Evolutionary conservation across 2,329 filamentous ascomycete genomes (phyloP), one percentile per base, ranked within the genome.

Genomic region (Fusarium subtropicale): DNA sequence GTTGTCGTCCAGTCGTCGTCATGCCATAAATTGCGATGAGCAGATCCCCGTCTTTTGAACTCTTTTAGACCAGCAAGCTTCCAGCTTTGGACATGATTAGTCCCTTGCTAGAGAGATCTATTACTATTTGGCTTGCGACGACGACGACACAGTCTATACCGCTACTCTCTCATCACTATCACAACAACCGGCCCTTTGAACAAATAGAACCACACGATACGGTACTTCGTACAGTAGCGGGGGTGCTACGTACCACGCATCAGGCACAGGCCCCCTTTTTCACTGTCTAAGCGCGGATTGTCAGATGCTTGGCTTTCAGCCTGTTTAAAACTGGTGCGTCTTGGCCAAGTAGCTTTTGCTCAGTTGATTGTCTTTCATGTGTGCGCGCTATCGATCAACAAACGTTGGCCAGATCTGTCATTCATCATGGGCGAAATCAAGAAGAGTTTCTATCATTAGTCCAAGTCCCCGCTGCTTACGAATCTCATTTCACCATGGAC

Each of bases 11-110:
- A 26, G 54, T 50, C 63, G 63, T 60, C 66, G 63, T 70, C 58
- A 64, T 71, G 67, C 47, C 67, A 70, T 65, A 70, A 70, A 71
- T 70, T 70, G 57, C 42, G 67, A 68, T 70, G 44, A 56, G 39
- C 59, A 57, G 47, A 68, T 68, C 67, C 63, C 67, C 63, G 54
- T 68, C 50, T 54, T 41, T 24, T 64, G 6, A 55, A 33, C 46
- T 42, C 20, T 52, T 59, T 52, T 59, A 26, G 55, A 64, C 64
- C 58, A 63, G 36, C 54, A 47, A 15, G 18, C 18, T 39, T 16
- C 39, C 39, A 36, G 38, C 33, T 51, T 18, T 26, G 33, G 33
- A n/a, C 28, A n/a, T 15, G n/a, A 46, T 46, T 46, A 31, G 28
- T 15, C 13, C 36, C 28, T 54, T 47, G 30, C 22, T 33, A 38